A percentile compares a stretch with the other conserved stretches of the same genome.
phyloP scores from a whole-genome alignment of 768 basidiomycete species.

The Auricularia auricula-judae region DNA sequence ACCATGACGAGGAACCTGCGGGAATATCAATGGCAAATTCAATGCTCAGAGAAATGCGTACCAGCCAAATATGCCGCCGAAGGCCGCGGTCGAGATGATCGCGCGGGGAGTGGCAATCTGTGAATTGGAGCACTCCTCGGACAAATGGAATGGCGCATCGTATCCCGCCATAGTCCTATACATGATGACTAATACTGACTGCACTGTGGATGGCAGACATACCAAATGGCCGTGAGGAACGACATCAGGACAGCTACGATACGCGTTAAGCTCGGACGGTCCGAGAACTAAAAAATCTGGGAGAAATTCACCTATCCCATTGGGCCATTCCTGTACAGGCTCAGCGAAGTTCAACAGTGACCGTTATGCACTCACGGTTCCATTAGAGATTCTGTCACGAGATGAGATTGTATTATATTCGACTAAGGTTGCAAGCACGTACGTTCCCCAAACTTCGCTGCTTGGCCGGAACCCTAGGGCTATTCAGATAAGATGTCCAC shows the following conservation, averaged over 20 bases:
- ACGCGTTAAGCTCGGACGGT: background rate
- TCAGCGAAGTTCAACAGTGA: background rate
- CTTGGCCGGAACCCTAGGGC: background rate
- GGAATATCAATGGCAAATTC: background rate
- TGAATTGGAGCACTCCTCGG: slow-evolving; percentile 8
- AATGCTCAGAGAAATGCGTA: background rate
- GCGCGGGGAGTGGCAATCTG: slow-evolving; percentile 9
- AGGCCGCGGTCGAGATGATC: slow-evolving; percentile 7
- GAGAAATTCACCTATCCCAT: background rate
- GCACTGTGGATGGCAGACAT: background rate
- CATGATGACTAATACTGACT: background rate
- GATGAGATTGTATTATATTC: background rate
- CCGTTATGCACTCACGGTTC: background rate
- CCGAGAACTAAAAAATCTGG: too few species aligned
- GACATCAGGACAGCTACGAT: slow-evolving; percentile 7
- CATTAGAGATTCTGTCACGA: background rate
- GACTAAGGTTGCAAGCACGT: background rate
- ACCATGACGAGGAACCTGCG: background rate
- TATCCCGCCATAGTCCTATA: slow-evolving; percentile 9
- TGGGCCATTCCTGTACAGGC: background rate
- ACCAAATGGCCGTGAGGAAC: slow-evolving; percentile 7
- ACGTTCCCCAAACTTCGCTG: slow-evolving; percentile 1
- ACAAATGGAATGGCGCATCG: slow-evolving; percentile 9
- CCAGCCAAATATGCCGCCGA: slow-evolving; percentile 3
- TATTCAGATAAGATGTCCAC: background rate